phyloP scores from a whole-genome alignment of 768 basidiomycete species.

The Hericium rajendrae region DNA sequence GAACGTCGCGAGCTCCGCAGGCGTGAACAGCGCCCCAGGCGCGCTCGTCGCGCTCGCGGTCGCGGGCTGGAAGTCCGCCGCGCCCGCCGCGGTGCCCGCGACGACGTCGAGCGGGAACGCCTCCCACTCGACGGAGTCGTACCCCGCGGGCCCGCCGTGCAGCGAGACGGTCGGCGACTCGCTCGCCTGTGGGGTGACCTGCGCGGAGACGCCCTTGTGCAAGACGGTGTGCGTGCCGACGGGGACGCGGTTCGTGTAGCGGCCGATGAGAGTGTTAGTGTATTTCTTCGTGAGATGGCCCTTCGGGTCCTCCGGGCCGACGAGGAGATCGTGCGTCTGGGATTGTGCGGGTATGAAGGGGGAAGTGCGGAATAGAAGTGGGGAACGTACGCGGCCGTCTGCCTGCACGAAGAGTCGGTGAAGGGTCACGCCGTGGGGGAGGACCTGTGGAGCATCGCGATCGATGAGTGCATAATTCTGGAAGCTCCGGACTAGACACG shows the following conservation, averaged over 20 bases:
- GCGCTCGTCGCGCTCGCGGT: neutral
- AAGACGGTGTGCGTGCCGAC: slow-evolving; percentile 37
- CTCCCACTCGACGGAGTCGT: slow-evolving; percentile 48
- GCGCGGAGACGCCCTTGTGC: slow-evolving; percentile 40
- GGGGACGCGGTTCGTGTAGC: slow-evolving; percentile 66
- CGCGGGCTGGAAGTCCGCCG: neutral
- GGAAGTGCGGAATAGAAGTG: neutral
- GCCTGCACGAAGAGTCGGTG: slow-evolving; percentile 58
- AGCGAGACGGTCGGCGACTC: slow-evolving; percentile 42
- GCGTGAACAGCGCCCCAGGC: slow-evolving; percentile 38
- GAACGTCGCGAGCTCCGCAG: slow-evolving; percentile 41
- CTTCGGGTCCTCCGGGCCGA: slow-evolving; percentile 57
- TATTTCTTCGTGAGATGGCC: slow-evolving; percentile 56
- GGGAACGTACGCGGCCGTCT: slow-evolving; percentile 44
- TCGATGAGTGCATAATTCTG: slow-evolving; percentile 6
- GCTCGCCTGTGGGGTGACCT: slow-evolving; percentile 26
- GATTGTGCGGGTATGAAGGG: neutral
- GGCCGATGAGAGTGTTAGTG: slow-evolving; percentile 62
- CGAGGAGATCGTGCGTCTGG: slow-evolving; percentile 68
- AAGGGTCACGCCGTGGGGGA: slow-evolving; percentile 60
- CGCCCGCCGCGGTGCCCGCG: slow-evolving; percentile 22
- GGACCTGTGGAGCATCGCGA: slow-evolving; percentile 30
- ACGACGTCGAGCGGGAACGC: slow-evolving; percentile 26
- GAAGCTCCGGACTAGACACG: slow-evolving; percentile 3
- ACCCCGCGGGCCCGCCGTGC: slow-evolving; percentile 63